phyloP scores from a whole-genome alignment of 345 rosid genomes.

The Lepidium aucheri region DNA sequence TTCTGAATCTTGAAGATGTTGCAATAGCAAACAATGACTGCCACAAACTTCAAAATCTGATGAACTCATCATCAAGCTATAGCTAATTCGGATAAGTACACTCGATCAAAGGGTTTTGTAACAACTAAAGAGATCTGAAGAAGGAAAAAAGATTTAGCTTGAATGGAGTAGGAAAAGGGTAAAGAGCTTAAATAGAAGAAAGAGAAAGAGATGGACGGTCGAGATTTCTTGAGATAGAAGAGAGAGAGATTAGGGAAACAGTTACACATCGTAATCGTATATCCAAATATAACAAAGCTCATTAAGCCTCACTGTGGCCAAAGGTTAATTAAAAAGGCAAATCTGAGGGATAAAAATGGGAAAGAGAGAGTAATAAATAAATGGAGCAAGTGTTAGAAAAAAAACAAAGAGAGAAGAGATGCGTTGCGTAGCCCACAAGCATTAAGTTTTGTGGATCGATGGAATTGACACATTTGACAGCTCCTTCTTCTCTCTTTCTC shows the following conservation, averaged over 20 bases:
- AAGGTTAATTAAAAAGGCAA: constrained; percentile 7
- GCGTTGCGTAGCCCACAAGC: constrained; percentile 27
- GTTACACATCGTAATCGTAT: constrained; percentile 27
- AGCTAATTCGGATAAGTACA: no score
- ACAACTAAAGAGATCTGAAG: constrained; percentile 6
- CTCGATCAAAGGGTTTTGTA: no score
- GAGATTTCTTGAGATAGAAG: constrained; percentile 21
- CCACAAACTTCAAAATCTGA: constrained; percentile 1
- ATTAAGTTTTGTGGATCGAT: constrained; percentile 22
- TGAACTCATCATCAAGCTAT: neutral
- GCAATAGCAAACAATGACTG: constrained; percentile 30
- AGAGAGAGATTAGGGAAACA: constrained; percentile 25
- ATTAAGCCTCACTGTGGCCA: constrained; percentile 19
- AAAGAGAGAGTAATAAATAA: neutral
- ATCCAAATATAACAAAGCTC: constrained; percentile 24
- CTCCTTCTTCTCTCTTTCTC: neutral
- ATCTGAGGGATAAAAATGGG: neutral
- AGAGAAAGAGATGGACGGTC: constrained; percentile 15
- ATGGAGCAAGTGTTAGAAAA: constrained; percentile 10
- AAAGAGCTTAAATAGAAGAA: constrained; percentile 27
- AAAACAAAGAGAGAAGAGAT: constrained; percentile 8
- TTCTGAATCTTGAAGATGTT: constrained; percentile 32
- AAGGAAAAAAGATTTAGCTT: constrained; percentile 1
- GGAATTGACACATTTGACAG: constrained; percentile 28
- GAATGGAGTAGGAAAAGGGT: constrained; percentile 11